Evolutionary conservation across 139 green algal species (phyloP).

Genomic region (Coelastrella sp.): DNA sequence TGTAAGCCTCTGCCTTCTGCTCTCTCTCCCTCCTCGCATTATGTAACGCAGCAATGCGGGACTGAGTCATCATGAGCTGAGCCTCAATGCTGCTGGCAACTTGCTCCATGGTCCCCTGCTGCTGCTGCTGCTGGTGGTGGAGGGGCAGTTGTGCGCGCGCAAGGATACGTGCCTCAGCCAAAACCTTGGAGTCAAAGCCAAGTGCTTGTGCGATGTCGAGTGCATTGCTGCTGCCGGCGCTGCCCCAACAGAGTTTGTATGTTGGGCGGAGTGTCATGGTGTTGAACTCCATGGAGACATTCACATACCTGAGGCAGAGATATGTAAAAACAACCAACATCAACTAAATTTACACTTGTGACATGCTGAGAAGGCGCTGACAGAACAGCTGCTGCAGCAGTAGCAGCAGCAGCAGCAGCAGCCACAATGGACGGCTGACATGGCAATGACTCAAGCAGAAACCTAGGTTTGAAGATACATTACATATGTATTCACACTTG

Average conservation of each 20-base stretch:
- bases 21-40: not conserved
- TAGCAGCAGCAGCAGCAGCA: not conserved
- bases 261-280: constrained; percentile 80
- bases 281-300: constrained; percentile 91
- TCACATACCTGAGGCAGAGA: constrained; percentile 73
- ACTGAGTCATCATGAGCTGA: not conserved
- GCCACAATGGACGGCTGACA: not conserved
- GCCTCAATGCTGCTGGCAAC: not conserved
- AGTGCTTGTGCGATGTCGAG: constrained; percentile 51
- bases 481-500: no score
- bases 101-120: constrained; percentile 27
- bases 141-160: not conserved
- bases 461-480: no score
- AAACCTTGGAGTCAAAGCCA: constrained; percentile 22
- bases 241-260: constrained; percentile 88
- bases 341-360: no score
- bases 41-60: not conserved
- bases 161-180: constrained; percentile 31
- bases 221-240: constrained; percentile 79
- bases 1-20: not conserved
- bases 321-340: constrained; percentile 2
- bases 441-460: not conserved
- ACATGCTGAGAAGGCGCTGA: no score
- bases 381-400: no score
- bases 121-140: constrained; percentile 17